A percentile compares a stretch with the other conserved stretches of the same genome.
Conservation (phyloP, 2,329 filamentous ascomycete species). For the Sphaerulina populicola region DNA sequence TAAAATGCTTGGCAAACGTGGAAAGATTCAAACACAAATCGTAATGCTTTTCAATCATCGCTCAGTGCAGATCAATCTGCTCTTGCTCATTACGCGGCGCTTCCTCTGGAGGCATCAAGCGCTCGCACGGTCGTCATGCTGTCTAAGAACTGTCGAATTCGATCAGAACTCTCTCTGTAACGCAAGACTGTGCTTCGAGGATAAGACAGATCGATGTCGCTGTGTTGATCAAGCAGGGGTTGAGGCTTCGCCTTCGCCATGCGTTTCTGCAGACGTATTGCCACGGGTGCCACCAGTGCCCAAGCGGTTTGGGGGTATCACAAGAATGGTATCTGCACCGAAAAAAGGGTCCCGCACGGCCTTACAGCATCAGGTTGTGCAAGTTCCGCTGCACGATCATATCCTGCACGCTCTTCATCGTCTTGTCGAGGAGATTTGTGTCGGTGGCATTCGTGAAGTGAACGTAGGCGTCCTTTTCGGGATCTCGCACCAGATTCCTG, state of each 20-base stretch:
- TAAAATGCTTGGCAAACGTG: background rate
- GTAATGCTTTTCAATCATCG: background rate
- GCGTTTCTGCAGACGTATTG: background rate
- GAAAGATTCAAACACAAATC: background rate
- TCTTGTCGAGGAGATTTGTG: slow-evolving; percentile 45
- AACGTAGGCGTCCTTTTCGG: slow-evolving; percentile 45
- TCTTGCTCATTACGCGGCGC: background rate
- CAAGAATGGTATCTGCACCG: slow-evolving; percentile 6
- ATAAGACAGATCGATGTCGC: slow-evolving; percentile 8
- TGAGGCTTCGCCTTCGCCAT: slow-evolving; percentile 1
- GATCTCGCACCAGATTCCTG: slow-evolving; percentile 43
- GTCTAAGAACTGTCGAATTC: slow-evolving; percentile 1
- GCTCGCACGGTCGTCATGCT: background rate
- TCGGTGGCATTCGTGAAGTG: slow-evolving; percentile 48
- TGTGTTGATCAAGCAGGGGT: slow-evolving; percentile 3
- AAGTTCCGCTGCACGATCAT: slow-evolving; percentile 49
- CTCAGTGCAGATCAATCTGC: background rate
- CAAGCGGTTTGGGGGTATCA: slow-evolving; percentile 7
- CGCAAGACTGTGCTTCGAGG: background rate
- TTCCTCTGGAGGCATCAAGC: background rate
- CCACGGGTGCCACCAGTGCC: slow-evolving; percentile 3
- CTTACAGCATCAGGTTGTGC: slow-evolving; percentile 42
- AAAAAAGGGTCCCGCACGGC: background rate
- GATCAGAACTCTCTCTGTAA: background rate
- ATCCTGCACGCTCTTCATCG: slow-evolving; percentile 46